Base-by-base conservation (phyloP, 1,139 yeast species). In the Magnusiomyces tetraspermus region DNA sequence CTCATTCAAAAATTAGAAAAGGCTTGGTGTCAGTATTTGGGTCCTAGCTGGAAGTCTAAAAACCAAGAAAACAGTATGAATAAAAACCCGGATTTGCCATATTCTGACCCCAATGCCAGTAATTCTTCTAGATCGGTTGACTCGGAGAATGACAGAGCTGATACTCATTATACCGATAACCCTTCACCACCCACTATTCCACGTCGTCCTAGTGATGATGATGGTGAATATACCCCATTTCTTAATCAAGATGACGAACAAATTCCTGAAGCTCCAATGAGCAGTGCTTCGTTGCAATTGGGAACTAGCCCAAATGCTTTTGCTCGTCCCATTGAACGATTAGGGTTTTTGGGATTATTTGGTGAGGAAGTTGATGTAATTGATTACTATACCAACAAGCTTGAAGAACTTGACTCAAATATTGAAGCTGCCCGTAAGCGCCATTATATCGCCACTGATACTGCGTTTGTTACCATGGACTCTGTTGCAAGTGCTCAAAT, bases 401-500 rank as follows among this genome's bases (percentile, higher is more conserved):
- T 87, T 26, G 77, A 77, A 17, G 67, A 71, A 6, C 63, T 86
- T 6, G 94, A 87, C 62, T 72, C 72, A 46, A 74, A 78, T 56
- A 85, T 87, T 48, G 59, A 60, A 11, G 64, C 70, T 22, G 74
- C 79, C 2, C 72, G 87, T 48, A 67, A 66, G 10, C 74, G 71
- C 38, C 58, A 60, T 22, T 75, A 73, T 56, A 61, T 63, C 33
- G 68, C 77, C 17, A 71, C 74, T 6, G 72, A 74, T 19, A 71
- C 75, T 13, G 95, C 96, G 0, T 87, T 87, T 67, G 79, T 87
- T 23, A 87, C 95, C 1, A 83, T 87, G 92, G 83, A 82, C 57
- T 77, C 87, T 1, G 95, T 86, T 10, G 86, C 94, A 0, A 82
- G 83, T 60, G 95, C 96, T 1, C 96, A 87, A 65, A 80, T 87